Evolutionary conservation across 1,139 yeast genomes (phyloP), one percentile per base, ranked within the genome.

Genomic region (Debaryomyces nepalensis): DNA sequence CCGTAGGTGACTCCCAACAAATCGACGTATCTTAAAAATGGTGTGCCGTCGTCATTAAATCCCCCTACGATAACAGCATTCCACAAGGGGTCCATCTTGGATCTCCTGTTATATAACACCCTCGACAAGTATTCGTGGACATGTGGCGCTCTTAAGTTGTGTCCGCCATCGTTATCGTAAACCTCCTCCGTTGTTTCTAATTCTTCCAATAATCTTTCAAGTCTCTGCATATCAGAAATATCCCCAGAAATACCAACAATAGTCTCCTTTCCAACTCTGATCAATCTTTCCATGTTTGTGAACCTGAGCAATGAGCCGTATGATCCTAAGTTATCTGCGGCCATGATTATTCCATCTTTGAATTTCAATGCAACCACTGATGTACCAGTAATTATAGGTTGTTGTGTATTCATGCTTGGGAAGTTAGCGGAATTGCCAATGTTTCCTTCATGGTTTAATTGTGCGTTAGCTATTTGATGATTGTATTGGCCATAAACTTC

Each of bases 241-340:
- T 95, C 99, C 39, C 99, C 99, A 39, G 96, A 86, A 35, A 91
- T 73, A 37, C 99, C 99, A 41, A 95, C 97, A 40, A 90, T 84
- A 0, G 97, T 87, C 51, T 85, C 84, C 23, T 75, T 66, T 6
- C 99, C 99, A 22, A 91, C 95, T 47, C 78, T 78, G 57, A 90
- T 69, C 59, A 95, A 71, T 62, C 99, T 82, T 63, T 93, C 95
- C 50, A 88, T 77, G 64, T 91, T 82, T 49, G 80, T 84, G 68
- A 91, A 88, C 57, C 97, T 79, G 51, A 95, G 82, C 53, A 95
- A 73, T 1, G 98, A 90, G 0, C 99, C 99, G 61, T 93, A 95
- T 0, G 97, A 66, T 12, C 95, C 98, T 66, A 93, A 70, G 57
- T 88, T 88, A 64, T 93, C 99, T 3, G 99, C 98, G 2, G 99